Base-by-base conservation (phyloP, 2,329 filamentous ascomycete genomes). In the Sphaerostilbella broomeana region DNA sequence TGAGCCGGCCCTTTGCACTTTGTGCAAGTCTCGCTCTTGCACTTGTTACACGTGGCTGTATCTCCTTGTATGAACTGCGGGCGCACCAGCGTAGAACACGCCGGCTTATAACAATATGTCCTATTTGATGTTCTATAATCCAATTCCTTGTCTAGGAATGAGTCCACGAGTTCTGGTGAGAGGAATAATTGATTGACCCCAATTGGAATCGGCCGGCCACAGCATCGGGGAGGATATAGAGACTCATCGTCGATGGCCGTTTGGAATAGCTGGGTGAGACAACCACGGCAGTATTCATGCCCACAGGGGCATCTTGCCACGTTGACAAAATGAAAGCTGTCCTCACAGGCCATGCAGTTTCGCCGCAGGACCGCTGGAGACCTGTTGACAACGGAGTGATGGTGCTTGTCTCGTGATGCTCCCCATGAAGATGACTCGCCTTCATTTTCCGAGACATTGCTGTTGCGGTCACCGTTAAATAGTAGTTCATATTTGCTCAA, bases 221-320 rank as follows among this genome's bases (percentile, higher is more conserved):
- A 78, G 51, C 75, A 80, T 5, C 63, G 56, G 0, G 73, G 72
- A 0, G 75, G 76, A 36, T 75, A 80, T 0, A 73, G 47, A 0
- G 61, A 58, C 33, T 78, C 69, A 42, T 75, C 67, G 0, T 38
- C 52, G 13, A 74, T 57, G 0, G 69, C 60, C 0, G 51, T 36
- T 1, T 47, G 11, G 46, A 78, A 68, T 0, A 73, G 60, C 0
- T 43, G 35, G 0, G 47, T 46, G 0, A 79, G 47, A 47, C 76
- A 80, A 1, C 40, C 45, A 0, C 49, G 53, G 47, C 75, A 81
- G 49, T 77, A 79, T 1, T 64, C 53, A 43, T 80, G 72, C 0
- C 52, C 8, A 52, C 74, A 62, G 17, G 65, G 55, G 10, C 38
- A 51, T 21, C 24, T 36, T 12, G 32, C 11, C 4, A 34, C 35